Evolutionary conservation across 352 stramenopile species (phyloP).

Genomic region (Phytophthora europaea): DNA sequence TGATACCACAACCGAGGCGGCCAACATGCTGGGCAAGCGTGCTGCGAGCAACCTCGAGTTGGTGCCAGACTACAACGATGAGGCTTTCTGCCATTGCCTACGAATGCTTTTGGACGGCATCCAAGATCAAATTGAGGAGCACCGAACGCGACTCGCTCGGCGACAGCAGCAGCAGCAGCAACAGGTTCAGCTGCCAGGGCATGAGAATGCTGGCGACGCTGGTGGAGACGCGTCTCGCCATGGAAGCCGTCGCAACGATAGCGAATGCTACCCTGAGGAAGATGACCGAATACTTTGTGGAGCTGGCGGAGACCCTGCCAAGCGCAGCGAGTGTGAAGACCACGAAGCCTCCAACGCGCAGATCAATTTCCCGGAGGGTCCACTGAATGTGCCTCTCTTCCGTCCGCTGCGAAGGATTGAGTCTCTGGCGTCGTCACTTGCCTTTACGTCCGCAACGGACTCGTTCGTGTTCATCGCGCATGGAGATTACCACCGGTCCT

Average conservation of each 20-base stretch:
- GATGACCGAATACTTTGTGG: slow-evolving; percentile 27
- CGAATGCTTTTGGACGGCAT: slow-evolving; percentile 82
- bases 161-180: slow-evolving; percentile 44
- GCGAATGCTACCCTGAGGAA: slow-evolving; percentile 26
- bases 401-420: slow-evolving; percentile 31
- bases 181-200: slow-evolving; percentile 38
- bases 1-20: slow-evolving; percentile 8
- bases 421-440: slow-evolving; percentile 32
- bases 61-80: slow-evolving; percentile 63
- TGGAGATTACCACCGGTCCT: slow-evolving; percentile 76
- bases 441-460: slow-evolving; percentile 29
- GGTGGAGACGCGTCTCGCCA: slow-evolving; percentile 17
- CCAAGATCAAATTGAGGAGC: slow-evolving; percentile 86
- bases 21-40: slow-evolving; percentile 14
- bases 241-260: slow-evolving; percentile 28
- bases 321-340: slow-evolving; percentile 29
- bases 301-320: slow-evolving; percentile 8
- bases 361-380: slow-evolving; percentile 28
- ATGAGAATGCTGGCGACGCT: slow-evolving; percentile 29
- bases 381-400: slow-evolving; percentile 34
- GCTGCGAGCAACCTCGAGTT: slow-evolving; percentile 37
- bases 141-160: slow-evolving; percentile 58
- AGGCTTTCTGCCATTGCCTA: slow-evolving; percentile 72
- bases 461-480: slow-evolving; percentile 83
- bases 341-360: slow-evolving; percentile 23